Evolutionary conservation across 176 grass and related monocot genomes (phyloP).

Genomic region (bread wheat (Triticum aestivum)): IWGSC_CS_RefSeq_v2.1 NC_057798.1:548381859-548382358

Average conservation of each 20-base stretch:
- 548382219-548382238: no score
- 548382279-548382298: no score
- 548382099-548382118: background rate
- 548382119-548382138: background rate
- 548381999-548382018: background rate
- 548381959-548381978: background rate
- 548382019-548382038: background rate
- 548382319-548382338: no score
- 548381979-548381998: background rate
- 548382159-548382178: no score
- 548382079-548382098: background rate
- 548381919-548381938: background rate
- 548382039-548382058: conserved; percentile 4
- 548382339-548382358: no score
- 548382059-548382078: background rate
- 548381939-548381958: background rate
- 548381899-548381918: background rate
- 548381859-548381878: background rate
- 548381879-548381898: background rate
- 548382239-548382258: no score
- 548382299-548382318: no score
- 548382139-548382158: no score
- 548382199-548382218: no score
- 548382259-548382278: no score
- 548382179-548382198: no score